Evolutionary conservation across 176 grass and related monocot genomes (phyloP), one percentile per base, ranked within the genome.

Genomic region (Tillandsia fasciculata): DNA sequence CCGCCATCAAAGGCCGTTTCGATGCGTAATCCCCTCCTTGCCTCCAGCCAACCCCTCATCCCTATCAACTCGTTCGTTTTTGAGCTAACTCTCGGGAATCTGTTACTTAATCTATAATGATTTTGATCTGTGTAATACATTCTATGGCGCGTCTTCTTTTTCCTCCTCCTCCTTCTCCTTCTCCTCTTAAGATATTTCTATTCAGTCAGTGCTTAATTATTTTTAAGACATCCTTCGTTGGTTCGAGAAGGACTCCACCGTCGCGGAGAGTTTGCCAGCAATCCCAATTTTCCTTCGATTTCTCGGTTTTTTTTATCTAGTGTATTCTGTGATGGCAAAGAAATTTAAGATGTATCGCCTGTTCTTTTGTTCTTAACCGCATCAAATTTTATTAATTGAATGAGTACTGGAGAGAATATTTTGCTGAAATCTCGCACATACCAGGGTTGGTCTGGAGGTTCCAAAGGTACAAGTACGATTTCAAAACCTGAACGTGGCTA

Each of bases 401-500:
- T 49, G 9, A 54, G 11, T 68, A 33, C 2, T 3, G 51, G 58
- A 11, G 48, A 53, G 51, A 66, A 22, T 51, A 11, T 3, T 3
- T n/a, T 20, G 20, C 29, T 63, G 9, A 73, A 23, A 3, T 29
- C 63, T 27, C 22, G 15, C 14, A 63, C 64, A 29, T 12, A 20
- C 10, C 51, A 91, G 81, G 5, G 84, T 80, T 10, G 81, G 84
- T 9, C 51, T 87, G 58, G 64, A 82, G 52, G 78, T 87, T 48
- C 88, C 84, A 12, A 77, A 86, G 52, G 88, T 91, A 33, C 84
- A 91, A 71, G 76, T 91, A 23, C 82, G 64, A 24, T 91, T 91
- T 13, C 51, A 79, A 57, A 28, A 77, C 49, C 74, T 87, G 64
- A 87, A 52, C 9, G 73, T 91, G 12, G 84, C 78, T 12, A 75